phyloP scores from a whole-genome alignment of 257 asterid genomes.

The Solanum chaucha region DNA sequence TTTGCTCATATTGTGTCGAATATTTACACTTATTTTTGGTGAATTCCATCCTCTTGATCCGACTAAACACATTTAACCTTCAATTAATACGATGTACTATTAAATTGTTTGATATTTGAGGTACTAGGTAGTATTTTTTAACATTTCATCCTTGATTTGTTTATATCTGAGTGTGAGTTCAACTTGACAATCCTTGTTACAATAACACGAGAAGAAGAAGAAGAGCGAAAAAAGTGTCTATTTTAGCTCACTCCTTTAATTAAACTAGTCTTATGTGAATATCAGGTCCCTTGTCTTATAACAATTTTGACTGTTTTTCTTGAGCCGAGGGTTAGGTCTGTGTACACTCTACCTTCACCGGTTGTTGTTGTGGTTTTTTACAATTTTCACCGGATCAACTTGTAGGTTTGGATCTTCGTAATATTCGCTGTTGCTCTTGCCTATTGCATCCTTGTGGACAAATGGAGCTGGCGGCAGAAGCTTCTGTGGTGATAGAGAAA shows the following conservation, averaged over 20 bases:
- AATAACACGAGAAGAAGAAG: not conserved
- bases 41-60: not conserved
- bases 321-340: not conserved
- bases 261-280: not conserved
- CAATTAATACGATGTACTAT: not conserved
- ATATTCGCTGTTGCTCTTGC: not conserved
- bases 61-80: not conserved
- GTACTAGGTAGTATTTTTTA: not conserved
- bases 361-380: not conserved
- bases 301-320: not conserved
- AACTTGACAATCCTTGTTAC: not conserved
- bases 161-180: not conserved
- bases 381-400: not conserved
- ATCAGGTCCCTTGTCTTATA: not conserved
- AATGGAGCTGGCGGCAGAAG: constrained; percentile 15
- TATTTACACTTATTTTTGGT: not conserved
- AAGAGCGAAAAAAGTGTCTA: not conserved
- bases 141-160: not conserved
- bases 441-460: not conserved
- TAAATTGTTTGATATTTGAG: not conserved
- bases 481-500: constrained; percentile 17
- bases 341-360: not conserved
- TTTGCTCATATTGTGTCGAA: not conserved
- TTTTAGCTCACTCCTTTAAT: not conserved
- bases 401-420: not conserved